Conservation (phyloP, 148 eudicot species). For the Rhododendron molle region DNA sequence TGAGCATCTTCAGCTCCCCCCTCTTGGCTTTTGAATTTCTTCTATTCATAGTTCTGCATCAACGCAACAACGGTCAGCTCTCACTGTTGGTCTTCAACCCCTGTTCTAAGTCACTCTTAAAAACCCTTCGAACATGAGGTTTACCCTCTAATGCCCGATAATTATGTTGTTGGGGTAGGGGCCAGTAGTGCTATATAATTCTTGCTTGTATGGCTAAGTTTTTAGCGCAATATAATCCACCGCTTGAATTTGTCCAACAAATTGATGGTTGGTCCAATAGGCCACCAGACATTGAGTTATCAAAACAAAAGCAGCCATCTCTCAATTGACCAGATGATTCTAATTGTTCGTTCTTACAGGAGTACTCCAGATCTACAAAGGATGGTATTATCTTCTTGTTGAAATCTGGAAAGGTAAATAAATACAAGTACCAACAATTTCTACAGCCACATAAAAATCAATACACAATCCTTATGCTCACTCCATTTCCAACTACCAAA, state of each 20-base stretch:
- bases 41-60: neutral
- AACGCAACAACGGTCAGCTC: neutral
- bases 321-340: neutral
- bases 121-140: neutral
- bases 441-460: neutral
- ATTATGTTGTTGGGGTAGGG: neutral
- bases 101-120: neutral
- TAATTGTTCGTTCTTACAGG: neutral
- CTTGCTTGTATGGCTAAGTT: neutral
- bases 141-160: neutral
- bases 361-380: neutral
- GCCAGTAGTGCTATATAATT: neutral
- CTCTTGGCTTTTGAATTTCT: neutral
- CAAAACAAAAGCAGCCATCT: neutral
- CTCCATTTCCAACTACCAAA: neutral
- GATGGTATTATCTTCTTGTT: neutral
- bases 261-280: neutral
- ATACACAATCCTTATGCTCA: neutral
- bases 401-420: neutral
- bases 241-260: neutral
- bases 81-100: neutral
- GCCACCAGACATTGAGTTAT: neutral
- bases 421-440: neutral
- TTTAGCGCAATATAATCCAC: neutral
- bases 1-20: neutral